Evolutionary conservation across 306 rosid species (phyloP), one percentile per base, ranked within the genome.

Genomic region (Abrus precatorius): DNA sequence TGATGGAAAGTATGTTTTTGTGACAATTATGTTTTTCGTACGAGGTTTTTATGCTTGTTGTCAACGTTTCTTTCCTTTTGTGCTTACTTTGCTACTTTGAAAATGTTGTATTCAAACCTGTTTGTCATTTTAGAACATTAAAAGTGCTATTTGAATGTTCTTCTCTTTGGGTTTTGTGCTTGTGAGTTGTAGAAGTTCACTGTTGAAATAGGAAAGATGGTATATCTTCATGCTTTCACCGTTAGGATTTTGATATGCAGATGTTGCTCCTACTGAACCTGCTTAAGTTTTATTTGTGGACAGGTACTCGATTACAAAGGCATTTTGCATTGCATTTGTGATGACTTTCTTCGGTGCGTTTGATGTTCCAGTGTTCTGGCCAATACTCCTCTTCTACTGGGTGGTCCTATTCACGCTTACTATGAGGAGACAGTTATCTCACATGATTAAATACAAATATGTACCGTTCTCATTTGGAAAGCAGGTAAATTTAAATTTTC

Each of bases 351-450:
- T 85, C 82, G 75, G 77, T 32, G 82, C 28, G 0, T 86, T 86
- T 82, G 89, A 86, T 82, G 89, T 86, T 56, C 99, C 99, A 0
- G 99, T 95, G 75, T 95, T 95, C 76, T 95, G 99, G 99, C 99
- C 99, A 14, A 93, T 95, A 76, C 97, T 95, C 68, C 92, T 95
- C 71, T 90, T 95, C 89, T 95, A 95, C 84, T 95, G 99, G 99
- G 79, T 95, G 70, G 89, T 88, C 59, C 85, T 95, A 29, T 93
- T 95, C 83, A 76, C 87, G 4, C 91, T 91, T 74, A 95, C 99
- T 4, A 93, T 95, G 99, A 89, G 99, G 91, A 90, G 91, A 81
- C 99, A 95, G 77, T 91, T 95, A 76, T 49, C 93, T 14, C 99
- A 95, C 85, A 95, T 95, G 99, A 89, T 95, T 86, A 95, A 91